phyloP scores from a whole-genome alignment of 108 stramenopile genomes.

The Skeletonema tropicum region DNA sequence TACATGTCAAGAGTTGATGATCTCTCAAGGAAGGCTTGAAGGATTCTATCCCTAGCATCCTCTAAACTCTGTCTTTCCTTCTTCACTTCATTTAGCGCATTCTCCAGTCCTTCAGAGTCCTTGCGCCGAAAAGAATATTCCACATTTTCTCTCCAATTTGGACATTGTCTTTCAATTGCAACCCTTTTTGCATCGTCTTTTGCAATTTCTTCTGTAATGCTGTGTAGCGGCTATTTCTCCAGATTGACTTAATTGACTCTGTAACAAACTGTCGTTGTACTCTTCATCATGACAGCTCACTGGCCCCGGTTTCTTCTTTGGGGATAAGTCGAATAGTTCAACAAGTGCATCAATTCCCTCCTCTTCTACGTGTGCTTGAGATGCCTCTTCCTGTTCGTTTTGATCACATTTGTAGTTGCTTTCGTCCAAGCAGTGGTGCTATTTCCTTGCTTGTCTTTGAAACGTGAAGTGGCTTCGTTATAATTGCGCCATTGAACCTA shows the following conservation, averaged over 20 bases:
- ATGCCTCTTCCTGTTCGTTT: background rate
- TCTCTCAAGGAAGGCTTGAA: constrained; percentile 38
- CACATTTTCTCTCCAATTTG: constrained; percentile 37
- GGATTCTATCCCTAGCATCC: constrained; percentile 27
- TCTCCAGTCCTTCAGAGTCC: constrained; percentile 17
- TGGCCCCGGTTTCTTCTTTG: background rate
- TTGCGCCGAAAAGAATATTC: constrained; percentile 26
- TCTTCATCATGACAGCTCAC: background rate
- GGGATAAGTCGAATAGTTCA: constrained; percentile 16
- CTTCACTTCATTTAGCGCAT: constrained; percentile 24
- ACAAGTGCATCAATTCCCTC: constrained; percentile 25
- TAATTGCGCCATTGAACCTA: constrained; percentile 26
- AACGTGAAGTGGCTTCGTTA: constrained; percentile 10
- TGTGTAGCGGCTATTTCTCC: constrained; percentile 12
- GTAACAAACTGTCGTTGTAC: background rate
- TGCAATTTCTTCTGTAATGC: constrained; percentile 22
- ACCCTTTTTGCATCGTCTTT: constrained; percentile 9
- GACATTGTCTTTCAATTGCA: constrained; percentile 35
- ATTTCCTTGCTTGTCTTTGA: constrained; percentile 8
- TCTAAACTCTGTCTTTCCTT: constrained; percentile 15
- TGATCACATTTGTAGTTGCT: constrained; percentile 21
- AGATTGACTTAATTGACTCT: background rate
- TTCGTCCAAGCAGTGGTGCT: constrained; percentile 19
- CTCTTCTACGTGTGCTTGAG: background rate
- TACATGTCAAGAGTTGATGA: constrained; percentile 30